phyloP scores from a whole-genome alignment of 805 yeast species.

The Ogataea pignaliae region DNA sequence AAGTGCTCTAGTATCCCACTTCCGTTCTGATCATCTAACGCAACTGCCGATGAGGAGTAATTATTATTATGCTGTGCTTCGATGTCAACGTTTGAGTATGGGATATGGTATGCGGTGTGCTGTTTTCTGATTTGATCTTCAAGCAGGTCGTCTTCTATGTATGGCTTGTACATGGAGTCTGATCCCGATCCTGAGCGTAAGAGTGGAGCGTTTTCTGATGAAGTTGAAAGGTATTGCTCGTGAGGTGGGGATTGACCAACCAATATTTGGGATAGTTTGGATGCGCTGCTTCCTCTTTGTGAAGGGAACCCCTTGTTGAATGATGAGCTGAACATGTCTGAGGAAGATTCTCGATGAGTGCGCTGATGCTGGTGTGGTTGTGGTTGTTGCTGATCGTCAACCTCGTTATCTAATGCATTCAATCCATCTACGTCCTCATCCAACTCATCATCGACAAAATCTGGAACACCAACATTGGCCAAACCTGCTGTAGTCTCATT shows the following conservation, averaged over 20 bases:
- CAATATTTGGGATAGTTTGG: background rate
- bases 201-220: background rate
- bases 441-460: constrained; percentile 19
- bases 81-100: background rate
- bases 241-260: background rate
- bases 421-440: constrained; percentile 1
- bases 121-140: constrained; percentile 3
- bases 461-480: constrained; percentile 53
- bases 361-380: no score
- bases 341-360: no score
- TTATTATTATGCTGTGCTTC: background rate
- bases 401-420: background rate
- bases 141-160: background rate
- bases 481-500: constrained; percentile 55
- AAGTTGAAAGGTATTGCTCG: background rate
- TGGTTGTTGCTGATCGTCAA: constrained; percentile 4
- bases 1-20: background rate
- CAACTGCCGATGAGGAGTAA: background rate
- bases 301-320: background rate
- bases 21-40: no score
- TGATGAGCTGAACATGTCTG: background rate
- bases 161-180: background rate
- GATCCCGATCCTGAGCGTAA: background rate
- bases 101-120: background rate
- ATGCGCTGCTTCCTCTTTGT: background rate